phyloP scores from a whole-genome alignment of 163 green algal species.

The Prototheca stagnorum region DNA sequence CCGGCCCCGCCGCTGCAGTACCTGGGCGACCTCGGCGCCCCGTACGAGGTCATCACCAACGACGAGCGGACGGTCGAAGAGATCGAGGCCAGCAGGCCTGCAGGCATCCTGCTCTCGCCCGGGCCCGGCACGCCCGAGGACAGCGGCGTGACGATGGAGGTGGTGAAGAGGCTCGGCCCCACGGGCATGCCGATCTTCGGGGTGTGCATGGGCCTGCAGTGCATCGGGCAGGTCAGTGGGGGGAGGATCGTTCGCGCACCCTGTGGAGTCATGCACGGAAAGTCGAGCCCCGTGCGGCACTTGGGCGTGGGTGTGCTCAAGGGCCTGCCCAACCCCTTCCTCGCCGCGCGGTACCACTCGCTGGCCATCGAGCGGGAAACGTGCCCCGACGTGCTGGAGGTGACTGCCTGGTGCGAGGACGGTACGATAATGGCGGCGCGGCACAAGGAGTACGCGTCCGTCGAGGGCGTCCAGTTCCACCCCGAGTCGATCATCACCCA shows the following conservation, averaged over 20 bases:
- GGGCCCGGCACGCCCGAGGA: conserved; percentile 81
- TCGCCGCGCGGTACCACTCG: conserved; percentile 78
- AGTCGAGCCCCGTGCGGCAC: conserved; percentile 80
- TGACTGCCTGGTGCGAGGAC: conserved; percentile 94
- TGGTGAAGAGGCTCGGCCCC: conserved; percentile 52
- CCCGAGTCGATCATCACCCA: conserved; percentile 90
- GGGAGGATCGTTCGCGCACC: conserved; percentile 76
- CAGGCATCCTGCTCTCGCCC: conserved; percentile 81
- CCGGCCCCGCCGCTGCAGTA: conserved; percentile 52
- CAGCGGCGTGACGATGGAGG: conserved; percentile 80
- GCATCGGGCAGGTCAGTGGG: conserved; percentile 73
- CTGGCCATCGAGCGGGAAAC: conserved; percentile 74
- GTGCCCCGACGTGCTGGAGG: conserved; percentile 77
- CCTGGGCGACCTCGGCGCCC: conserved; percentile 71
- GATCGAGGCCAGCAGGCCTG: conserved; percentile 61
- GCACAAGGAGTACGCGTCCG: conserved; percentile 69
- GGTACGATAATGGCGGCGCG: conserved; percentile 89
- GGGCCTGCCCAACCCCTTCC: conserved; percentile 69
- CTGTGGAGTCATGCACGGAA: conserved; percentile 92
- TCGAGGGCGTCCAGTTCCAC: conserved; percentile 93
- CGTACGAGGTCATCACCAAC: conserved; percentile 90
- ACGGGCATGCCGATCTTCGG: conserved; percentile 78
- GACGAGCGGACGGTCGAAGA: conserved; percentile 86
- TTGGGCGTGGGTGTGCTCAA: conserved; percentile 40
- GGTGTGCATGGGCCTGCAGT: conserved; percentile 98